phyloP scores from a whole-genome alignment of 2,329 filamentous ascomycete species.

The Ilyonectria destructans region DNA sequence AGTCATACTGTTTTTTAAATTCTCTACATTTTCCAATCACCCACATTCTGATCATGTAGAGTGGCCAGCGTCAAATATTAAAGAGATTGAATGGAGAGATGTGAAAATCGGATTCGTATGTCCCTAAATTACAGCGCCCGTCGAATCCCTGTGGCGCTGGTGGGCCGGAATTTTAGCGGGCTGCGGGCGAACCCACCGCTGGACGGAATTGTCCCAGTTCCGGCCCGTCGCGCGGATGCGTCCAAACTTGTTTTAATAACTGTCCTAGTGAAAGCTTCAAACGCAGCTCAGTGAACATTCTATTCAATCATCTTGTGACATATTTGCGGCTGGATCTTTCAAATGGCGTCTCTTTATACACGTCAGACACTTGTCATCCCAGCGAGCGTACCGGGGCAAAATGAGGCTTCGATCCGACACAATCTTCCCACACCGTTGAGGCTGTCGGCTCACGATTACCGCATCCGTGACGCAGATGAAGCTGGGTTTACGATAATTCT shows the following conservation, averaged over 20 bases:
- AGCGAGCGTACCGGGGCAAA: constrained; percentile 4
- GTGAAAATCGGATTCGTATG: too few relatives aligned
- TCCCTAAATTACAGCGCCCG: not conserved
- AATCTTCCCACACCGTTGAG: not conserved
- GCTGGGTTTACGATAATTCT: constrained; percentile 16
- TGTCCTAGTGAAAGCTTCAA: not conserved
- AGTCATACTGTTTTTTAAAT: too few relatives aligned
- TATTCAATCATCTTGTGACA: not conserved
- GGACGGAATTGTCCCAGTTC: not conserved
- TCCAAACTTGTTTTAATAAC: not conserved
- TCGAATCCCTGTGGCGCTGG: not conserved
- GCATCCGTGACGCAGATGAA: not conserved
- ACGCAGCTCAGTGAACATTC: not conserved
- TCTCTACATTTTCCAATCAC: too few relatives aligned
- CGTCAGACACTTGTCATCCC: constrained; percentile 15
- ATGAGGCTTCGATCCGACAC: not conserved
- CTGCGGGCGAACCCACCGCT: not conserved
- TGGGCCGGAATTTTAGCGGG: not conserved
- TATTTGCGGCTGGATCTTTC: not conserved
- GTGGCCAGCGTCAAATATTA: too few relatives aligned
- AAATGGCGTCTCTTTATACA: not conserved
- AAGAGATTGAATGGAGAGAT: too few relatives aligned
- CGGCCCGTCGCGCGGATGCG: not conserved
- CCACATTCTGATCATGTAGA: too few relatives aligned
- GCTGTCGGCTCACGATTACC: constrained; percentile 19